A percentile compares a stretch with the other conserved stretches of the same genome.
Conservation (phyloP, 768 basidiomycete genomes). For the Russula ochroleuca region DNA sequence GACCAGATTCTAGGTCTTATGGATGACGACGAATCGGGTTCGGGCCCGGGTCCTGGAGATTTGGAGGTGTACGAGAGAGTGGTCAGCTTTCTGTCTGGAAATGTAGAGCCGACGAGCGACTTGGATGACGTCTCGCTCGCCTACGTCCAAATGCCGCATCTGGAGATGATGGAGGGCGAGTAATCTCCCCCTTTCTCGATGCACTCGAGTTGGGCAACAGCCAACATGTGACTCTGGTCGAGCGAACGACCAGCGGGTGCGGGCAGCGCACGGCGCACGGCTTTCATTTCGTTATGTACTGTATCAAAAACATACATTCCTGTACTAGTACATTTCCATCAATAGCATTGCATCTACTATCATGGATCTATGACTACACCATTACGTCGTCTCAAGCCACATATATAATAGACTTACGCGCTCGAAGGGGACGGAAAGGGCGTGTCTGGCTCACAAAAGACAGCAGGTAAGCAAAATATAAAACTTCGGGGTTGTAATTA, state of each 20-base stretch:
- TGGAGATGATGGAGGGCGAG: slow-evolving; percentile 20
- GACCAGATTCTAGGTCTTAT: slow-evolving; percentile 21
- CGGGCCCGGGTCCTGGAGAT: slow-evolving; percentile 15
- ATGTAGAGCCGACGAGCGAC: slow-evolving; percentile 17
- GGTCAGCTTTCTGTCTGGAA: slow-evolving; percentile 17
- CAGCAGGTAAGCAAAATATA: background rate
- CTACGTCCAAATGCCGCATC: slow-evolving; percentile 11
- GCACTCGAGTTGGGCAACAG: background rate
- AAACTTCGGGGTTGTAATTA: background rate
- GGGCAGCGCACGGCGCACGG: background rate
- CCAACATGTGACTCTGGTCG: background rate
- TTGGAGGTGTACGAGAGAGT: slow-evolving; percentile 20
- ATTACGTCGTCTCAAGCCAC: background rate
- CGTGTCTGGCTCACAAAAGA: background rate
- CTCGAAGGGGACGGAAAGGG: background rate
- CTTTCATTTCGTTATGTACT: background rate
- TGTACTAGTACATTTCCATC: background rate
- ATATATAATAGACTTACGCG: background rate
- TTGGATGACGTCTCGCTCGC: slow-evolving; percentile 23
- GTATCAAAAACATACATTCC: background rate
- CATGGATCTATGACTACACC: background rate
- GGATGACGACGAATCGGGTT: slow-evolving; percentile 16
- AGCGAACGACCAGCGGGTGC: background rate
- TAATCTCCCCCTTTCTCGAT: background rate
- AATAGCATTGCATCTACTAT: background rate